These are phyloP conservation scores for Colletotrichum lupini DNA, from an alignment of 2,329 filamentous ascomycete genomes.

Conservation along the genomic window DNA sequence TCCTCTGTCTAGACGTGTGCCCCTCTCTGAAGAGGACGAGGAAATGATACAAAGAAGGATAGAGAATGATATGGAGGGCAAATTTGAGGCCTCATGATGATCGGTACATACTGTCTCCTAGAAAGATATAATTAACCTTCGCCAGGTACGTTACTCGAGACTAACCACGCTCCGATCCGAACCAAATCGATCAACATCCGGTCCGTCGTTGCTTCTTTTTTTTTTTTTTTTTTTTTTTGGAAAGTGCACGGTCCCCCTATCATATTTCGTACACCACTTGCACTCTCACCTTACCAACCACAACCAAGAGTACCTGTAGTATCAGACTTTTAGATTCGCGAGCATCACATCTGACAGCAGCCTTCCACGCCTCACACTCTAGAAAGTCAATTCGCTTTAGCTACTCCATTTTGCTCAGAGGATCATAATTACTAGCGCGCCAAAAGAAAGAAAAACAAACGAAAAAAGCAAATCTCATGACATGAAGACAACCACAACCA, in stretches of 20 bases:
- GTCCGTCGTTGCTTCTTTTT: neutral
- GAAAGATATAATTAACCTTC: neutral
- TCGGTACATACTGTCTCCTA: neutral
- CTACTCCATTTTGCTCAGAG: neutral
- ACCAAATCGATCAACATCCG: conserved; percentile 2
- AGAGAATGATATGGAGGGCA: neutral
- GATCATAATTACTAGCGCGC: too few species aligned
- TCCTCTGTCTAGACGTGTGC: neutral
- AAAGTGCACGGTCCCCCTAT: neutral
- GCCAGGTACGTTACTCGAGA: neutral
- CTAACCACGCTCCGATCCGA: conserved; percentile 1
- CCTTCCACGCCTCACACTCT: neutral
- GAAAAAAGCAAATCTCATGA: neutral
- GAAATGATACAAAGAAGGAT: neutral
- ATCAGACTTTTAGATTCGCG: neutral
- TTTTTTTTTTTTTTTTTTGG: too few species aligned
- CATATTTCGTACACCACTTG: neutral
- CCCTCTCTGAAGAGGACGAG: too few species aligned
- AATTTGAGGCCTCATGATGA: neutral
- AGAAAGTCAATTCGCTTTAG: neutral
- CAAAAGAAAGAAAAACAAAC: too few species aligned
- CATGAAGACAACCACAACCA: neutral
- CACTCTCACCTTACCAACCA: neutral
- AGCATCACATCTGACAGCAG: neutral
- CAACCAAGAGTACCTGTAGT: neutral